These are phyloP conservation scores for Phytophthora meadii DNA, from an alignment of 352 stramenopile genomes.

Conservation along the genomic window DNA sequence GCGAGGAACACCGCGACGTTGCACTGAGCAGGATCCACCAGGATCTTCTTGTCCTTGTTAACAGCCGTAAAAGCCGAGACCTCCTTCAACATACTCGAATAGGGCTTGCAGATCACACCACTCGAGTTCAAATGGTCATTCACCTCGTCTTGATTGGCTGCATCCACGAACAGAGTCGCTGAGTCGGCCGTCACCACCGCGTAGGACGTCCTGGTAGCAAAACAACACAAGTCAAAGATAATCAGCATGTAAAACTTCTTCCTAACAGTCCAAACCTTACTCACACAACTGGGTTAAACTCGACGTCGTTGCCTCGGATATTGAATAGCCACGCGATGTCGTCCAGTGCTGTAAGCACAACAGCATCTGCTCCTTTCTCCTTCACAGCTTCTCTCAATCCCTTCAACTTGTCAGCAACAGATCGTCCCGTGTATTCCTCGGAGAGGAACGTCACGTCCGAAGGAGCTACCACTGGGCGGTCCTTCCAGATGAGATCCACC, in stretches of 20 bases:
- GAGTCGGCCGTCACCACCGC: slow-evolving; percentile 91
- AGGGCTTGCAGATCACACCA: slow-evolving; percentile 71
- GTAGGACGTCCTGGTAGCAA: slow-evolving; percentile 85
- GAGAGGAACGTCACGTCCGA: slow-evolving; percentile 93
- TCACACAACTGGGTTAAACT: slow-evolving; percentile 98
- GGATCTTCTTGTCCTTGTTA: slow-evolving; percentile 65
- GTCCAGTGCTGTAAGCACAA: slow-evolving; percentile 96
- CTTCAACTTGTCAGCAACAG: slow-evolving; percentile 91
- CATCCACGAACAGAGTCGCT: slow-evolving; percentile 94
- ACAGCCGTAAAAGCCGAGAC: slow-evolving; percentile 55
- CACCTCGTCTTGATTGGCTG: slow-evolving; percentile 71
- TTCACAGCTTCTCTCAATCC: slow-evolving; percentile 84
- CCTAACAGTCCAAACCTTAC: slow-evolving; percentile 33
- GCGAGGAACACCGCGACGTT: slow-evolving; percentile 87
- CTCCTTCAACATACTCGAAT: slow-evolving; percentile 55
- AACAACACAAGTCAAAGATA: neutral
- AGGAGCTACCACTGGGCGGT: slow-evolving; percentile 68
- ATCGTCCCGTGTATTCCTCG: slow-evolving; percentile 93
- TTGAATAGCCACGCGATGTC: slow-evolving; percentile 99
- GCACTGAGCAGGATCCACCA: slow-evolving; percentile 84
- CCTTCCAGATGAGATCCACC: slow-evolving; percentile 96
- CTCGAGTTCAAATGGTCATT: slow-evolving; percentile 52
- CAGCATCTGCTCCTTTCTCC: slow-evolving; percentile 90
- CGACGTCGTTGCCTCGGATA: slow-evolving; percentile 96
- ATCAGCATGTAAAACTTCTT: neutral